These are phyloP conservation scores for Sphaerulina musiva DNA, from an alignment of 2,329 filamentous ascomycete genomes.

Conservation along the genomic window DNA sequence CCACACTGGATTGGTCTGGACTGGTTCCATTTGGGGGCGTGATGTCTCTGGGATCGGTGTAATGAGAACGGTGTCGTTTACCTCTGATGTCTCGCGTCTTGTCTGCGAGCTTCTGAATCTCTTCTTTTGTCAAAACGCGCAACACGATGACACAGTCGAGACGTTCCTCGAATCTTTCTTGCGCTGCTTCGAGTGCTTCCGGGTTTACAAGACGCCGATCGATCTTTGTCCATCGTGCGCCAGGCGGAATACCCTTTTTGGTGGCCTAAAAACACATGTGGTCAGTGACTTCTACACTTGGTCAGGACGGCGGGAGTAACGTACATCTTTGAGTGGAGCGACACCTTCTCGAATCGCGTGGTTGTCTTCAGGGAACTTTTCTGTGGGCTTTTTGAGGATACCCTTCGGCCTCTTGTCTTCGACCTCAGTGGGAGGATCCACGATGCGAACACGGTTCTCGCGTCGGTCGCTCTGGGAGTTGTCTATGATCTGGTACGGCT, in stretches of 20 bases:
- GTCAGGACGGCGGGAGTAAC: constrained; percentile 6
- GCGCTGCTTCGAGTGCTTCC: constrained; percentile 74
- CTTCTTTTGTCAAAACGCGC: constrained; percentile 76
- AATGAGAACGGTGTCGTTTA: constrained; percentile 21
- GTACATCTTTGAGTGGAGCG: constrained; percentile 75
- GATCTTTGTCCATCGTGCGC: constrained; percentile 90
- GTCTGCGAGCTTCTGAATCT: constrained; percentile 80
- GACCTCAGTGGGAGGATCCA: constrained; percentile 61
- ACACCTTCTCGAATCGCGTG: constrained; percentile 83
- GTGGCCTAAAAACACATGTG: constrained; percentile 25
- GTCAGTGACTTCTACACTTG: background rate
- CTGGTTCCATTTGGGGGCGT: constrained; percentile 9
- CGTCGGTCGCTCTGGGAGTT: constrained; percentile 31
- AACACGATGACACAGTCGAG: constrained; percentile 91
- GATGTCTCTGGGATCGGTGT: background rate
- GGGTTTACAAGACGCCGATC: constrained; percentile 83
- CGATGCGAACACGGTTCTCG: constrained; percentile 49
- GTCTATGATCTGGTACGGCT: constrained; percentile 31
- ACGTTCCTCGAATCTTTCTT: constrained; percentile 87
- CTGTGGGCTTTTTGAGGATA: constrained; percentile 76
- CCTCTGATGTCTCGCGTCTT: constrained; percentile 74
- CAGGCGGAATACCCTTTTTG: constrained; percentile 45
- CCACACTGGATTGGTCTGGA: constrained; percentile 12
- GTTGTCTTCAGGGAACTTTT: constrained; percentile 78
- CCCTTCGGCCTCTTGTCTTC: constrained; percentile 66